phyloP scores from a whole-genome alignment of 257 asterid genomes.

The Apocynum venetum region DNA sequence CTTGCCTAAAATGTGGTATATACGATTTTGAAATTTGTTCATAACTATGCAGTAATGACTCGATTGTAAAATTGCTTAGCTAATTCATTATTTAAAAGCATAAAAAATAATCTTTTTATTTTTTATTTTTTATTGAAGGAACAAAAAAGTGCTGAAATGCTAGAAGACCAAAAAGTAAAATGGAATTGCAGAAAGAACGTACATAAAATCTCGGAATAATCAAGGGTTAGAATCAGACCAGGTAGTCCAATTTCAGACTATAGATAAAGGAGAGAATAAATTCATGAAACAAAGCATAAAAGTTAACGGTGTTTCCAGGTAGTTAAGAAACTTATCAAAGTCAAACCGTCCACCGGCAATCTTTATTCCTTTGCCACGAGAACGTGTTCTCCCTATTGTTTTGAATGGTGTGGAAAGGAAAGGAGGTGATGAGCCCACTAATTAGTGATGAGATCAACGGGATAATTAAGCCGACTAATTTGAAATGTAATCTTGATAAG shows the following conservation, averaged over 20 bases:
- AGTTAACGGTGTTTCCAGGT: background rate
- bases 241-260: background rate
- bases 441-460: background rate
- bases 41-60: no score
- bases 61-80: no score
- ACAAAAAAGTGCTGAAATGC: background rate
- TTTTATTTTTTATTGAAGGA: no score
- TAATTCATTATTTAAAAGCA: no score
- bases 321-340: background rate
- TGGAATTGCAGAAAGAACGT: background rate
- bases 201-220: background rate
- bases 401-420: no score
- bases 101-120: no score
- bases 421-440: no score
- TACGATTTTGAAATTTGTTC: no score
- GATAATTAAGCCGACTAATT: background rate
- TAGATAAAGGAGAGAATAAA: background rate
- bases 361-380: background rate
- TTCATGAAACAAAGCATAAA: background rate
- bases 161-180: no score
- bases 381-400: background rate
- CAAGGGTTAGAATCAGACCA: background rate
- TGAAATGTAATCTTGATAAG: background rate
- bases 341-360: background rate
- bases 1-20: no score